Evolutionary conservation across 2,329 filamentous ascomycete genomes (phyloP).

Genomic region (Clonostachys rhizophaga): DNA sequence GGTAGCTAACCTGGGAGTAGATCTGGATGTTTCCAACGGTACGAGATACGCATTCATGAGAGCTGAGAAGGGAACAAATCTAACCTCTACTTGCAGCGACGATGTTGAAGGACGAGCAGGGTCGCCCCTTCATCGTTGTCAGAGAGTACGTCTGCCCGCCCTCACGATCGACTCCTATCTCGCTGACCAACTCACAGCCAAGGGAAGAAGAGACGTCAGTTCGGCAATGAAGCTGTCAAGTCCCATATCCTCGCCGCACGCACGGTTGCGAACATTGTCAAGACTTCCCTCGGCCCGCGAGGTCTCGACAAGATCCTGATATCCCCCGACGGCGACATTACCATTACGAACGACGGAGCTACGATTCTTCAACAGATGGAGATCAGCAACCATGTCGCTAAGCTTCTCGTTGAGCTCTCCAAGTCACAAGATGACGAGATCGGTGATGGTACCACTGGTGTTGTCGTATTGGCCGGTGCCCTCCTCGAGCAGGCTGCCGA

Average conservation of each 20-base stretch:
- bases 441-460: constrained; percentile 95
- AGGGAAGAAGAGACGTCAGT: constrained; percentile 95
- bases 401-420: constrained; percentile 92
- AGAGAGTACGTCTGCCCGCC: constrained; percentile 68
- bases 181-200: constrained; percentile 54
- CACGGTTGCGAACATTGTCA: constrained; percentile 95
- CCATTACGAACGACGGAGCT: constrained; percentile 97
- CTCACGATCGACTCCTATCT: constrained; percentile 1
- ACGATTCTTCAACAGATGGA: constrained; percentile 99
- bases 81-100: constrained; percentile 38
- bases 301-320: constrained; percentile 99
- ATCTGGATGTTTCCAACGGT: constrained; percentile 83
- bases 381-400: constrained; percentile 96
- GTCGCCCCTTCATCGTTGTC: constrained; percentile 95
- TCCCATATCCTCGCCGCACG: constrained; percentile 95
- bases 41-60: constrained; percentile 21
- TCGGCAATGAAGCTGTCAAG: constrained; percentile 96
- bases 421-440: constrained; percentile 99
- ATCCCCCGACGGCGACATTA: constrained; percentile 97
- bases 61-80: constrained; percentile 5
- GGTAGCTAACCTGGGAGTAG: constrained; percentile 41
- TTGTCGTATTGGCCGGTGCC: constrained; percentile 91
- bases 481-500: constrained; percentile 95
- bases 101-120: constrained; percentile 95
- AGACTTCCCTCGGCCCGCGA: constrained; percentile 90